Evolutionary conservation across 176 grass and related monocot species (phyloP).

Genomic region (Raddia guianensis): DNA sequence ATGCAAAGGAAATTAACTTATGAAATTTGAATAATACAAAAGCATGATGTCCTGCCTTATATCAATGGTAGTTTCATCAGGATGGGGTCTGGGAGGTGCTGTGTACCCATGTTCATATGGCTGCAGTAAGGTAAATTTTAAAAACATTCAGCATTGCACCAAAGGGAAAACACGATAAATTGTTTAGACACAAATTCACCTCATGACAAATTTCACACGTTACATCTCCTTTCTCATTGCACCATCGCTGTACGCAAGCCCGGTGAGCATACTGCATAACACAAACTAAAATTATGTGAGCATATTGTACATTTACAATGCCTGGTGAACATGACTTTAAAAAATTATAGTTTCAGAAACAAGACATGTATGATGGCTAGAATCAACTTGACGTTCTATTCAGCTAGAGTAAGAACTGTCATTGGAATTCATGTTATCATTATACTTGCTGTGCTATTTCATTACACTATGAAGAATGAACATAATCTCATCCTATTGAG

Average conservation of each 20-base stretch:
- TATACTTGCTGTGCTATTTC: neutral
- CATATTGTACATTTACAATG: constrained; percentile 22
- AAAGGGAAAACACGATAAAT: neutral
- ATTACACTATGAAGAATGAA: neutral
- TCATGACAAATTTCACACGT: constrained; percentile 89
- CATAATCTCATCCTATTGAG: neutral
- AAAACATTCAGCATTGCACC: constrained; percentile 19
- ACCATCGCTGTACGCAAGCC: constrained; percentile 85
- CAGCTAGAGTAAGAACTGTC: neutral
- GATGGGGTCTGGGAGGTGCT: constrained; percentile 67
- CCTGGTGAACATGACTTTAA: neutral
- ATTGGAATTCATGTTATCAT: neutral
- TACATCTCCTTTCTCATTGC: constrained; percentile 92
- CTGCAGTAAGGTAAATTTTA: constrained; percentile 50
- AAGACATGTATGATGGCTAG: constrained; percentile 11
- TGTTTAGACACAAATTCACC: constrained; percentile 38
- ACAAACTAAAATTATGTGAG: constrained; percentile 38
- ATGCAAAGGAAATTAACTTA: constrained; percentile 10
- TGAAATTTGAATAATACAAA: constrained; percentile 22
- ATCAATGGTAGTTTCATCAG: constrained; percentile 92
- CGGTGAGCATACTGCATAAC: constrained; percentile 84
- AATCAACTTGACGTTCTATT: constrained; percentile 1
- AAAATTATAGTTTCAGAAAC: constrained; percentile 23
- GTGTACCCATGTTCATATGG: constrained; percentile 85
- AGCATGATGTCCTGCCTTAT: constrained; percentile 57